phyloP scores from a whole-genome alignment of 1,284 basidiomycete species.

The Trametes polyzona region DNA sequence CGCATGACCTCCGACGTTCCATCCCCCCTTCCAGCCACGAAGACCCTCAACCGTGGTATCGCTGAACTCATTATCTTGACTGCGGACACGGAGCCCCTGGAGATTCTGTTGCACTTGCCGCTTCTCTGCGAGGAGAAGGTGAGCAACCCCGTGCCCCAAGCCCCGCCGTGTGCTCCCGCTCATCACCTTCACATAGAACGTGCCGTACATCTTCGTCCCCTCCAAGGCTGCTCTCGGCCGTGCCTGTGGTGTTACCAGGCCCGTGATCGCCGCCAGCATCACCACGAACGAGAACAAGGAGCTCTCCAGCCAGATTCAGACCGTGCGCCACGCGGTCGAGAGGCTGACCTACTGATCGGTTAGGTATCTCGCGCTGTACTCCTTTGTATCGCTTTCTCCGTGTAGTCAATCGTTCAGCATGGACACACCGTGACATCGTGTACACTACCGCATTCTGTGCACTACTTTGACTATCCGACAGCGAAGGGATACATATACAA shows the following conservation, averaged over 20 bases:
- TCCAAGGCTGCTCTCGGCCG: conserved; percentile 95
- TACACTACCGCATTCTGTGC: background rate
- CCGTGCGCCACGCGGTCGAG: conserved; percentile 89
- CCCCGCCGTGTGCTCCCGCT: conserved; percentile 12
- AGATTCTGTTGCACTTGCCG: conserved; percentile 97
- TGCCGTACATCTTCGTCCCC: conserved; percentile 94
- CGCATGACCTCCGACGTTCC: background rate
- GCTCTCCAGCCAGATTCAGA: conserved; percentile 88
- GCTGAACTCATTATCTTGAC: conserved; percentile 99
- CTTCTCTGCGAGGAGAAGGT: conserved; percentile 99
- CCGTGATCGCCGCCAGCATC: conserved; percentile 94
- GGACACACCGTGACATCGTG: conserved; percentile 6
- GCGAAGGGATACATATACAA: background rate
- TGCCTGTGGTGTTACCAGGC: conserved; percentile 94
- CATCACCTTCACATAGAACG: conserved; percentile 64
- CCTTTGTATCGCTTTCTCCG: background rate
- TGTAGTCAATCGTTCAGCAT: conserved; percentile 6
- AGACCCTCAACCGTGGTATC: conserved; percentile 98
- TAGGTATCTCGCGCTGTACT: background rate
- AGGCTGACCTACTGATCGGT: conserved; percentile 53
- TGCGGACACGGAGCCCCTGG: conserved; percentile 96
- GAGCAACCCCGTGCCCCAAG: conserved; percentile 17
- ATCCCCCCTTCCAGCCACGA: conserved; percentile 68
- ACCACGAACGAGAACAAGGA: conserved; percentile 97
- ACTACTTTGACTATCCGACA: background rate